phyloP scores from a whole-genome alignment of 345 rosid species.

The Clausena lansium region DNA sequence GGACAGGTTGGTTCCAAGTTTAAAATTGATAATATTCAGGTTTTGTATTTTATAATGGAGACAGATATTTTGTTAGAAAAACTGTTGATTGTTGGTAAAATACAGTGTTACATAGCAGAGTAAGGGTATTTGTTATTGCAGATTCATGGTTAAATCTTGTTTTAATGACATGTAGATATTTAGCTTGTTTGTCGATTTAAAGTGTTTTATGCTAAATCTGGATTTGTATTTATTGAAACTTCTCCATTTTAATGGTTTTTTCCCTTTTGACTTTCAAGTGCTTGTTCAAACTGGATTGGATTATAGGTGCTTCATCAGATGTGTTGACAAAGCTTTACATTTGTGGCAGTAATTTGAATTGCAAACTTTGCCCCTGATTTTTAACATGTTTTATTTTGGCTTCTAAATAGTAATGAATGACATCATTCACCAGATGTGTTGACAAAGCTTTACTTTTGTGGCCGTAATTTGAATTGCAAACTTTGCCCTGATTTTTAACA shows the following conservation, averaged over 20 bases:
- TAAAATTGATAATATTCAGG: background rate
- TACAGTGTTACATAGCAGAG: background rate
- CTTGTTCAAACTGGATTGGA: background rate
- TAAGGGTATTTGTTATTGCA: background rate
- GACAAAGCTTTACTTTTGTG: background rate
- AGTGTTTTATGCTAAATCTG: background rate
- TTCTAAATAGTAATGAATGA: background rate
- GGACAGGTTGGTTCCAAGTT: background rate
- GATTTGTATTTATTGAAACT: background rate
- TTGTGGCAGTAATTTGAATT: background rate
- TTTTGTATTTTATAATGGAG: background rate
- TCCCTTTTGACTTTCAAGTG: conserved; percentile 1
- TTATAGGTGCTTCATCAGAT: background rate
- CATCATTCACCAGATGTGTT: background rate
- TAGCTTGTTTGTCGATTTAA: background rate
- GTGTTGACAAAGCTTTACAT: background rate
- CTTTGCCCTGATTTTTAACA: background rate
- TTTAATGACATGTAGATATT: background rate
- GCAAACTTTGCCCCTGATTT: background rate
- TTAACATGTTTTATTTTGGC: conserved; percentile 4
- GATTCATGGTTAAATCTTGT: background rate
- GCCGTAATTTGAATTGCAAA: background rate
- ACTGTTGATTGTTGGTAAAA: background rate
- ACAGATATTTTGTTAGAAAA: background rate
- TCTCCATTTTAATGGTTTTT: background rate